Percentiles rank a stretch among this genome's conserved stretches.
Evolutionary conservation across 2,329 filamentous ascomycete species (phyloP).

Genomic region (Colletotrichum siamense): DNA sequence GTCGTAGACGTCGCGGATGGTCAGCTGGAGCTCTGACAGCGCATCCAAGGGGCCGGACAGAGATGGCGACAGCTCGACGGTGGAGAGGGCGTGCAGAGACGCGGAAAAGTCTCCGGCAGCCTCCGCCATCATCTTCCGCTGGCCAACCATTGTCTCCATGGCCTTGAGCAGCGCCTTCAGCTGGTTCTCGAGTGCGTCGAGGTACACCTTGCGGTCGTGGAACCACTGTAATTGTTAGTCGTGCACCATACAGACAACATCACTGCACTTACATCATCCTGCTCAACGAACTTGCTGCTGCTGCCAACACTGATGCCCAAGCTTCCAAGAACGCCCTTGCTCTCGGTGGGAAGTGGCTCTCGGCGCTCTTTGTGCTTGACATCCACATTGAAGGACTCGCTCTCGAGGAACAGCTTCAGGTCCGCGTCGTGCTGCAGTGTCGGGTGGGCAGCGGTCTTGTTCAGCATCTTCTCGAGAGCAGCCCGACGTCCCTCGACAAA

Average conservation of each 20-base stretch:
- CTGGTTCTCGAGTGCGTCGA: conserved; percentile 92
- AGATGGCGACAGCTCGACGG: conserved; percentile 88
- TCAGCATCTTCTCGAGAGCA: conserved; percentile 95
- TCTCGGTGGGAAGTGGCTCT: conserved; percentile 85
- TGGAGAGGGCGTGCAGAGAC: conserved; percentile 89
- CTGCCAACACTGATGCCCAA: conserved; percentile 81
- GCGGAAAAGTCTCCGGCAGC: conserved; percentile 92
- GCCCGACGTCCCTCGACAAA: conserved; percentile 93
- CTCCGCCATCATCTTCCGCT: conserved; percentile 92
- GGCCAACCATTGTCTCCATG: conserved; percentile 89
- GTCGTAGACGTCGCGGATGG: conserved; percentile 94
- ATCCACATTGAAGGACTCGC: conserved; percentile 93
- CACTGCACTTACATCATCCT: conserved; percentile 78
- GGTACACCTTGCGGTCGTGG: conserved; percentile 92
- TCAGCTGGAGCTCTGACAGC: conserved; percentile 90
- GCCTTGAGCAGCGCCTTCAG: conserved; percentile 90
- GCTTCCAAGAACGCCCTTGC: conserved; percentile 90
- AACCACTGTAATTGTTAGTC: conserved; percentile 74
- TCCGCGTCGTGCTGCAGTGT: conserved; percentile 92
- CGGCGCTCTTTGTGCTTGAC: conserved; percentile 97
- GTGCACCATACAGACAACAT: too few relatives aligned
- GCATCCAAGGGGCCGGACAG: conserved; percentile 90
- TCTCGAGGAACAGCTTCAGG: conserved; percentile 95
- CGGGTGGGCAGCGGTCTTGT: conserved; percentile 90
- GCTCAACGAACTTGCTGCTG: conserved; percentile 91